These are phyloP conservation scores for Neonectria faginata DNA, from an alignment of 2,329 filamentous ascomycete genomes.

Conservation along the genomic window DNA sequence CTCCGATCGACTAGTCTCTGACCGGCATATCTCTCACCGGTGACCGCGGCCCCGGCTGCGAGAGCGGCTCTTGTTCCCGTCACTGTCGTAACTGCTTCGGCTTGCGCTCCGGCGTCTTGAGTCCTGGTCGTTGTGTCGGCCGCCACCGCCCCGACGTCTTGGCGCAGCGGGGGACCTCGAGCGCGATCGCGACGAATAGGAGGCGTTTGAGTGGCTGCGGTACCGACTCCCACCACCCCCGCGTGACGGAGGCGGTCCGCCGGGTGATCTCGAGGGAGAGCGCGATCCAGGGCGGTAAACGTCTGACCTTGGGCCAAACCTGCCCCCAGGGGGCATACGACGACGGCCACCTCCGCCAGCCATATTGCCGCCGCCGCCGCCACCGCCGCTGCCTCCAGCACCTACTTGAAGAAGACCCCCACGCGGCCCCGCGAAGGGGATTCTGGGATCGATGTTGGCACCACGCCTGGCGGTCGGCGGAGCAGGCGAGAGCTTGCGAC, in stretches of 20 bases:
- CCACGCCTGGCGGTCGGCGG: slow-evolving; percentile 78
- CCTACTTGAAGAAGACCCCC: slow-evolving; percentile 47
- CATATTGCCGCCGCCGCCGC: slow-evolving; percentile 46
- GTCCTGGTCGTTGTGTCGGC: slow-evolving; percentile 48
- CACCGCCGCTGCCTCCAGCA: slow-evolving; percentile 45
- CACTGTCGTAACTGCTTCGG: slow-evolving; percentile 59
- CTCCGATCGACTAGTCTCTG: no score
- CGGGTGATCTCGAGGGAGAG: slow-evolving; percentile 60
- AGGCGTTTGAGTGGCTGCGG: slow-evolving; percentile 58
- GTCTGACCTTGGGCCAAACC: slow-evolving; percentile 61
- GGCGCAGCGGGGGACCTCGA: slow-evolving; percentile 55
- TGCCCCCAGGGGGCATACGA: slow-evolving; percentile 50
- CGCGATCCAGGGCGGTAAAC: slow-evolving; percentile 72
- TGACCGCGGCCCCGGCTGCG: slow-evolving; percentile 53
- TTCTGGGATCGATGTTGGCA: slow-evolving; percentile 66
- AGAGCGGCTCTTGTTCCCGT: slow-evolving; percentile 55
- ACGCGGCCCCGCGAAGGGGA: slow-evolving; percentile 49
- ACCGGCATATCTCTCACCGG: slow-evolving; percentile 44
- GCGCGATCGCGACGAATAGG: slow-evolving; percentile 62
- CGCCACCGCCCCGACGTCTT: slow-evolving; percentile 45
- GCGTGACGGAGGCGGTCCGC: slow-evolving; percentile 53
- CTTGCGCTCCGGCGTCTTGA: slow-evolving; percentile 61
- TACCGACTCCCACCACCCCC: slow-evolving; percentile 54
- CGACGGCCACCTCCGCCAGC: slow-evolving; percentile 54
- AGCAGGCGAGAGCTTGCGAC: slow-evolving; percentile 82